phyloP scores from a whole-genome alignment of 306 rosid species.

The Quercus mongolica region DNA sequence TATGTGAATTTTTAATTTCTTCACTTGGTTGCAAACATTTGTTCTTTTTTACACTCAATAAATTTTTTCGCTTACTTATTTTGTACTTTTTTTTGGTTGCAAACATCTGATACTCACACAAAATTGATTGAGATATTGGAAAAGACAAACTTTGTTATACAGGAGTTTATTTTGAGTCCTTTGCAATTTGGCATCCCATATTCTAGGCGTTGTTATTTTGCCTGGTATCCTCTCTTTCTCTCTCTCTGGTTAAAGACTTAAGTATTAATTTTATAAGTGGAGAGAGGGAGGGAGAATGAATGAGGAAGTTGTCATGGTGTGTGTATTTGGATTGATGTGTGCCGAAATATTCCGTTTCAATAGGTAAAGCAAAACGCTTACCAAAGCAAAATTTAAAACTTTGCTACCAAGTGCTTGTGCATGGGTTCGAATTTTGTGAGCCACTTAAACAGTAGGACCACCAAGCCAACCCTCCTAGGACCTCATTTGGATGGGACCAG shows the following conservation, averaged over 20 bases:
- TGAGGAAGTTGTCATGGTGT: too few species aligned
- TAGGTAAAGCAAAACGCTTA: too few species aligned
- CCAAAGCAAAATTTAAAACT: too few species aligned
- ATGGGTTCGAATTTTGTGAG: background rate
- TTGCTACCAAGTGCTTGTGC: background rate
- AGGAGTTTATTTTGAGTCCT: conserved; percentile 89
- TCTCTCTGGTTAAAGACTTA: background rate
- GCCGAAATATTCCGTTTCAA: too few species aligned
- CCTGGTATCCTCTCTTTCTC: conserved; percentile 53
- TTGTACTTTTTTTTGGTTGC: conserved; percentile 20
- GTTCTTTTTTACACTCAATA: background rate
- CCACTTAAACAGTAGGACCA: background rate
- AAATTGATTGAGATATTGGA: conserved; percentile 71
- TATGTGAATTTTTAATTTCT: conserved; percentile 6
- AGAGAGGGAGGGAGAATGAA: too few species aligned
- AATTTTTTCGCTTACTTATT: conserved; percentile 2
- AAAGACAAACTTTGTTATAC: conserved; percentile 53
- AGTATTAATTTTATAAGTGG: too few species aligned
- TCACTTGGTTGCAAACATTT: conserved; percentile 34
- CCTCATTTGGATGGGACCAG: background rate
- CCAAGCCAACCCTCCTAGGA: background rate
- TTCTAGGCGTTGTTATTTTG: conserved; percentile 96
- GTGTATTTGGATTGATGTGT: too few species aligned
- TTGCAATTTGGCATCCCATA: conserved; percentile 93
- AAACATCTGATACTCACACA: conserved; percentile 85